A percentile compares a stretch with the other conserved stretches of the same genome.
These are phyloP conservation scores for Cytospora paraplurivora DNA, from an alignment of 2,329 filamentous ascomycete genomes.

Conservation along the genomic window DNA sequence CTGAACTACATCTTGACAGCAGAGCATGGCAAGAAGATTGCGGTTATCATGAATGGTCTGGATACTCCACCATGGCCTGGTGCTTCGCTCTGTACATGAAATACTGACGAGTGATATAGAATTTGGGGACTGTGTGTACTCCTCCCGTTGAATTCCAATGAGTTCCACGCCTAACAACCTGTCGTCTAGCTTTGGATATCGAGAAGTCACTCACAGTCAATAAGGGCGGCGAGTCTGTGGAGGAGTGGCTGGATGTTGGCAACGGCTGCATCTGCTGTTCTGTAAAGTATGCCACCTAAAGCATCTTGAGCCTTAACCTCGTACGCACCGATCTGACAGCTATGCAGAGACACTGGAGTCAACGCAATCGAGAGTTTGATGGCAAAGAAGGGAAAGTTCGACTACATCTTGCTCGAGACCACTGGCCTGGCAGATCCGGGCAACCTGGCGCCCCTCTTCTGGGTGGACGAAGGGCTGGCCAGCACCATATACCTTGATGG, in stretches of 20 bases:
- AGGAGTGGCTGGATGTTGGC: constrained; percentile 93
- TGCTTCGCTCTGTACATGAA: background rate
- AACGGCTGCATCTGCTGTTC: constrained; percentile 99
- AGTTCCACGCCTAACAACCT: constrained; percentile 11
- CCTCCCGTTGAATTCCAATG: constrained; percentile 26
- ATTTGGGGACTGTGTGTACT: constrained; percentile 73
- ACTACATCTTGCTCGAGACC: constrained; percentile 96
- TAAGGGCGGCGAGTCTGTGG: constrained; percentile 77
- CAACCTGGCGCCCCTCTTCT: constrained; percentile 93
- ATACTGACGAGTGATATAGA: constrained; percentile 49
- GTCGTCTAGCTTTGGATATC: constrained; percentile 76
- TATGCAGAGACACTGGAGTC: constrained; percentile 78
- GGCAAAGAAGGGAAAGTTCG: constrained; percentile 89
- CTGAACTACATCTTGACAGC: constrained; percentile 95
- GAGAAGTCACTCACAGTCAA: constrained; percentile 94
- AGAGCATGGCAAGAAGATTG: constrained; percentile 95
- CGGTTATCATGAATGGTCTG: constrained; percentile 89
- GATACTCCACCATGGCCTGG: background rate
- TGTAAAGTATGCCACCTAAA: constrained; percentile 67
- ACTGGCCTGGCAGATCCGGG: constrained; percentile 94
- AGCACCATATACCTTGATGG: constrained; percentile 96
- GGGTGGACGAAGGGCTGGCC: constrained; percentile 94
- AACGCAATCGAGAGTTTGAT: constrained; percentile 95
- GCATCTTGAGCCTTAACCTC: background rate
- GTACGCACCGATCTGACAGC: constrained; percentile 1